Percentiles rank a stretch among this genome's conserved stretches.
Conservation (phyloP, 2,329 filamentous ascomycete species). For the Echinosphaeria canescens region DNA sequence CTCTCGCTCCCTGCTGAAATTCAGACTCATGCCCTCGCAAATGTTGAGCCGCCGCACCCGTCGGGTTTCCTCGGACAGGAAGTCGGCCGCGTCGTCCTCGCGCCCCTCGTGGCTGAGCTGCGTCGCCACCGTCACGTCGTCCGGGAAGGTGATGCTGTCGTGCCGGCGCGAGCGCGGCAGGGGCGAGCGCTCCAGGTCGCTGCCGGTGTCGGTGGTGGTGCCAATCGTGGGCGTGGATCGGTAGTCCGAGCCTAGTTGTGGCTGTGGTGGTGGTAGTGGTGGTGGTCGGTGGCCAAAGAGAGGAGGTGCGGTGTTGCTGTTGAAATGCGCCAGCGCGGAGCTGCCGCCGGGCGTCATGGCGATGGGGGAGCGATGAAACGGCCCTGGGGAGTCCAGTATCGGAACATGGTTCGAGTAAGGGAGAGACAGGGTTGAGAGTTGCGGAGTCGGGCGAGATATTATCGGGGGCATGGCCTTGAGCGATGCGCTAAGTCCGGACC, state of each 20-base stretch:
- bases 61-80: conserved; percentile 21
- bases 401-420: conserved; percentile 17
- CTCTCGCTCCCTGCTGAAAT: conserved; percentile 6
- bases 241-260: conserved; percentile 15
- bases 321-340: conserved; percentile 9
- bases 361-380: conserved; percentile 21
- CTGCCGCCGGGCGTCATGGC: conserved; percentile 20
- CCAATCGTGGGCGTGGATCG: conserved; percentile 13
- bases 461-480: conserved; percentile 21
- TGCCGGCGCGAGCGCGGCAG: conserved; percentile 20
- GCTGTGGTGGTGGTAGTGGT: too few species aligned
- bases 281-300: too few species aligned
- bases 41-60: conserved; percentile 19
- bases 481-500: conserved; percentile 19
- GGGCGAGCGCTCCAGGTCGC: conserved; percentile 25
- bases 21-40: conserved; percentile 20
- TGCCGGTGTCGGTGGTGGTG: conserved; percentile 16
- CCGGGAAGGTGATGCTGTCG: conserved; percentile 20
- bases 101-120: conserved; percentile 21
- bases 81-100: conserved; percentile 24
- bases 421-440: conserved; percentile 22
- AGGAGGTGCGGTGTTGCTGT: too few species aligned
- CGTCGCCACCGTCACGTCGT: conserved; percentile 21
- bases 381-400: conserved; percentile 20
- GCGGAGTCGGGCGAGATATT: conserved; percentile 17